These are phyloP conservation scores for Dysphania ambrosioides DNA, from an alignment of 148 eudicot species.

Conservation along the genomic window DNA sequence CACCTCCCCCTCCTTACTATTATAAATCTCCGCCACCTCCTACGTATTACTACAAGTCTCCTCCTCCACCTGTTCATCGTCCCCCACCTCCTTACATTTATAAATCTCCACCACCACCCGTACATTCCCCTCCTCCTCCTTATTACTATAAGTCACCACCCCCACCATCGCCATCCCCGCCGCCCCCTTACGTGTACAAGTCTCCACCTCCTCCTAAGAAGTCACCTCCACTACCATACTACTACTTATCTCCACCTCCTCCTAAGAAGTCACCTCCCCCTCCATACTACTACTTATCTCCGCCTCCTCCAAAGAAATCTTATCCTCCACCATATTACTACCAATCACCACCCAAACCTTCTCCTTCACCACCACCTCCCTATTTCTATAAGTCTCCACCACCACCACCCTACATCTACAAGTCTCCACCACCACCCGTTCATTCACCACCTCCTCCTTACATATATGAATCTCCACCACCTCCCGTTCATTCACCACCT, in stretches of 20 bases:
- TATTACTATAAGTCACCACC: constrained; percentile 24
- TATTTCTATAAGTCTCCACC: background rate
- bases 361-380: background rate
- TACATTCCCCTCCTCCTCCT: constrained; percentile 21
- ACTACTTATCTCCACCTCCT: constrained; percentile 14
- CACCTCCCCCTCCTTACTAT: constrained; percentile 25
- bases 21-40: constrained; percentile 20
- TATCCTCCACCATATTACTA: background rate
- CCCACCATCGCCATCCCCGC: constrained; percentile 5
- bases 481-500: background rate
- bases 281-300: background rate
- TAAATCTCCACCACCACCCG: constrained; percentile 28
- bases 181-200: constrained; percentile 19
- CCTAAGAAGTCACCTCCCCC: background rate
- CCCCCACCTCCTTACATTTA: constrained; percentile 23
- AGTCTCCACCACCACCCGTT: background rate
- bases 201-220: constrained; percentile 21
- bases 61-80: constrained; percentile 16
- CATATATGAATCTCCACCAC: background rate
- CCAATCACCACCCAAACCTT: background rate
- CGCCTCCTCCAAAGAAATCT: background rate
- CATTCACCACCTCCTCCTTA: constrained; percentile 2
- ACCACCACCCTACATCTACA: background rate
- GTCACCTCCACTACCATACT: constrained; percentile 16
- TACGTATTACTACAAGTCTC: constrained; percentile 18